Evolutionary conservation across 2,329 filamentous ascomycete genomes (phyloP).

Genomic region (Scytalidium sp.): DNA sequence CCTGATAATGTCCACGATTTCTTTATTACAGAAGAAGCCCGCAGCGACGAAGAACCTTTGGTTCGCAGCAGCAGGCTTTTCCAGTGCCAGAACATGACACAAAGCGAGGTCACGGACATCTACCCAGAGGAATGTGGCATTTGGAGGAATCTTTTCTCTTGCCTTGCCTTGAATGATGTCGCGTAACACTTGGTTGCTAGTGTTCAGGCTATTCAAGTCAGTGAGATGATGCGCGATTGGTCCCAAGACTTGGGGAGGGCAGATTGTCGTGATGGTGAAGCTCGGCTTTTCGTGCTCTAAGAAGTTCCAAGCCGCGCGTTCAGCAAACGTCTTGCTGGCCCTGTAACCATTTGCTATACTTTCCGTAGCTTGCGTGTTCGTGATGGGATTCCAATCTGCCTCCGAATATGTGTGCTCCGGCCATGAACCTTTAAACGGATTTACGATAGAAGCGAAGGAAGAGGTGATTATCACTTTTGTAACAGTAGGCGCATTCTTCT

Average conservation of each 20-base stretch:
- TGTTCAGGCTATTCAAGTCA: conserved; percentile 62
- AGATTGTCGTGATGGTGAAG: conserved; percentile 59
- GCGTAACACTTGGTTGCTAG: conserved; percentile 64
- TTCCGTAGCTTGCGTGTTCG: conserved; percentile 33
- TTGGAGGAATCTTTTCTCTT: conserved; percentile 49
- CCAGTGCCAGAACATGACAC: conserved; percentile 57
- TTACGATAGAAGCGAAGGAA: conserved; percentile 59
- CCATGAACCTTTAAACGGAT: conserved; percentile 25
- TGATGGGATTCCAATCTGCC: conserved; percentile 52
- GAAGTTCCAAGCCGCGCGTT: conserved; percentile 63
- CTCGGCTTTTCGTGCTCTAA: conserved; percentile 45
- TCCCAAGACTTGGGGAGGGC: conserved; percentile 58
- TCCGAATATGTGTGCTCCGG: conserved; percentile 48
- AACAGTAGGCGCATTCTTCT: conserved; percentile 33
- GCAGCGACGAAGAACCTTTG: conserved; percentile 61
- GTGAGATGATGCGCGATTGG: conserved; percentile 57
- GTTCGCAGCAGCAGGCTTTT: conserved; percentile 51
- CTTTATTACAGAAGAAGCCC: conserved; percentile 56
- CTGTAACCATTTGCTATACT: conserved; percentile 6
- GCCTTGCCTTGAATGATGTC: conserved; percentile 56
- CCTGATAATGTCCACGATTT: conserved; percentile 51
- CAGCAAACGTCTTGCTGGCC: conserved; percentile 57
- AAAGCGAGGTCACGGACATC: conserved; percentile 58
- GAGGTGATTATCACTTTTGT: conserved; percentile 50
- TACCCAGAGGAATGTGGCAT: conserved; percentile 52